phyloP scores from a whole-genome alignment of 2,329 filamentous ascomycete species.

The Orbilia brochopaga region DNA sequence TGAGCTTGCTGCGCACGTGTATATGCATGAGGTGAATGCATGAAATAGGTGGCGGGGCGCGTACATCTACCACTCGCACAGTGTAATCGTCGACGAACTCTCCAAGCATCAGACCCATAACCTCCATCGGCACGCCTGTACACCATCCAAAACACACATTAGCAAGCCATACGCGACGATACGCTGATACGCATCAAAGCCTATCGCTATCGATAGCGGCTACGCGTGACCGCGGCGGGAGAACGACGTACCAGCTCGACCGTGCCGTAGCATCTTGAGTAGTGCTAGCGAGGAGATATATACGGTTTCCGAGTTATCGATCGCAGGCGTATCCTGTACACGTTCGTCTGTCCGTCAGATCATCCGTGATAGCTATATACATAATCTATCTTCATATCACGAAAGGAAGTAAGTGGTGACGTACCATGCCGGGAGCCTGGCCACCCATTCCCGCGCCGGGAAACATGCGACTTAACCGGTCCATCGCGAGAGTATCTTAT shows the following conservation, averaged over 20 bases:
- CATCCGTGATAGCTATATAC: neutral
- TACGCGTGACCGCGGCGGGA: neutral
- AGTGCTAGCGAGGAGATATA: constrained; percentile 98
- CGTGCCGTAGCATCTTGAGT: constrained; percentile 98
- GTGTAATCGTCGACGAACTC: constrained; percentile 99
- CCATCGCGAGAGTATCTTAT: constrained; percentile 66
- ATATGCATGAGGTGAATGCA: neutral
- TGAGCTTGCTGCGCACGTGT: neutral
- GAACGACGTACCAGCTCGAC: constrained; percentile 69
- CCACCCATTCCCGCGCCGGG: constrained; percentile 71
- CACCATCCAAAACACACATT: neutral
- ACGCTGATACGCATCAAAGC: no score
- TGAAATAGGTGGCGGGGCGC: constrained; percentile 1
- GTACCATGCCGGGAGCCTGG: constrained; percentile 68
- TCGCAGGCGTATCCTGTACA: constrained; percentile 80
- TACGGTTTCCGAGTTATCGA: constrained; percentile 99
- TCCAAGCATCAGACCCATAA: constrained; percentile 98
- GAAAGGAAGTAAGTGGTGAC: constrained; percentile 55
- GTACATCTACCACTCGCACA: constrained; percentile 87
- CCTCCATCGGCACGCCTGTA: constrained; percentile 90
- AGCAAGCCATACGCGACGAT: no score
- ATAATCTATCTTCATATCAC: constrained; percentile 4
- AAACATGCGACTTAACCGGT: constrained; percentile 88
- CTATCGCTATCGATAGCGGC: no score
- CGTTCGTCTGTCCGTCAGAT: neutral